Evolutionary conservation across 345 rosid species (phyloP).

Genomic region (Rhodomyrtus tomentosa): DNA sequence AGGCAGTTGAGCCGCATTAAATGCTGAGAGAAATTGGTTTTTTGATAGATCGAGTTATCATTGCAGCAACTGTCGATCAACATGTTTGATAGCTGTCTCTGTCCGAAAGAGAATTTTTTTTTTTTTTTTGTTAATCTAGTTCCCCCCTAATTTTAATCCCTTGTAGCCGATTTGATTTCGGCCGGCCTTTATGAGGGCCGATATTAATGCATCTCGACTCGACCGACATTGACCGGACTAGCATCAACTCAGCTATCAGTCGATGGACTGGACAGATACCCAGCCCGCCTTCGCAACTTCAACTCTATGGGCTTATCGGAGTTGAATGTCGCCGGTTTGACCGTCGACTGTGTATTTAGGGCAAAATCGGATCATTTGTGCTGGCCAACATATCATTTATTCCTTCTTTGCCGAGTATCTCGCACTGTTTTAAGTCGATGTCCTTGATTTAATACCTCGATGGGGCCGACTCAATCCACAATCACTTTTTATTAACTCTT

Average conservation of each 20-base stretch:
- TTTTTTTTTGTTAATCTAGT: no score
- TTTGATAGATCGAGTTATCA: not conserved
- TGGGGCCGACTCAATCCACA: not conserved
- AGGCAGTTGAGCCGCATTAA: not conserved
- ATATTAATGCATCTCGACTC: not conserved
- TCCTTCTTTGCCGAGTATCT: not conserved
- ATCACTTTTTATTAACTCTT: not conserved
- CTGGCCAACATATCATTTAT: rapidly evolving
- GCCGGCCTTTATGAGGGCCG: not conserved
- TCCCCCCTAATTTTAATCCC: not conserved
- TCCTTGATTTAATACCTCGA: not conserved
- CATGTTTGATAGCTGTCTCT: not conserved
- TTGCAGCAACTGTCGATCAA: not conserved
- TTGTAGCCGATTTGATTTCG: not conserved
- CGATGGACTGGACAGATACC: not conserved
- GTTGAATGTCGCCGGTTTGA: not conserved
- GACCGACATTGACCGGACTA: not conserved
- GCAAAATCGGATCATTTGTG: not conserved
- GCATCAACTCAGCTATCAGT: not conserved
- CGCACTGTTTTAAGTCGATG: not conserved
- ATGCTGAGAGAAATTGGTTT: not conserved
- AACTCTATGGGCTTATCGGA: not conserved
- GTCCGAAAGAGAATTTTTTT: not conserved
- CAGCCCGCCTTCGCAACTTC: not conserved
- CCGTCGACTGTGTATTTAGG: not conserved